Evolutionary conservation across 352 stramenopile genomes (phyloP).

Genomic region (Pythium phragmitis): DNA sequence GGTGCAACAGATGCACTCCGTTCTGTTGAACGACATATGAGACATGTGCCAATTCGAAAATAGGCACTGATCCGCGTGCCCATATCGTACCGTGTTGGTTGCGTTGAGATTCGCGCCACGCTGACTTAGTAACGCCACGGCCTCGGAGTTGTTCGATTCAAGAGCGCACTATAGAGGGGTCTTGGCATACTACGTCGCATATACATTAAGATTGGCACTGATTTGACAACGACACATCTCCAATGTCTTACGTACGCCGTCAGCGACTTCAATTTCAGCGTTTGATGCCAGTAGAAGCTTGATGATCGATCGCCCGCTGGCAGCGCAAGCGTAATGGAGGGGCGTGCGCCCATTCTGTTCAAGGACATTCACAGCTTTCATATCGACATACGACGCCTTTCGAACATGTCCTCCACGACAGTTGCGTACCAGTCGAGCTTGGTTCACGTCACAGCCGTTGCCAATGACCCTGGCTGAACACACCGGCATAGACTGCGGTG

Average conservation of each 20-base stretch:
- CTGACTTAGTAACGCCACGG: not conserved
- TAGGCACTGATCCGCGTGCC: no score
- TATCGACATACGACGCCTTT: no score
- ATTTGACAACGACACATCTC: no score
- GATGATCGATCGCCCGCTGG: not conserved
- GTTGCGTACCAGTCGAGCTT: not conserved
- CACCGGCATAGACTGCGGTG: not conserved
- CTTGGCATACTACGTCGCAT: not conserved
- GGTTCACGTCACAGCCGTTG: not conserved
- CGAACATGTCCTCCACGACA: no score
- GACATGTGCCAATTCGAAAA: no score
- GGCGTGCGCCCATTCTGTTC: not conserved
- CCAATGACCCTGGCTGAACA: not conserved
- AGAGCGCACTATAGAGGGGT: not conserved
- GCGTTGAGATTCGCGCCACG: conserved; percentile 1
- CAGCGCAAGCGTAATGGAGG: not conserved
- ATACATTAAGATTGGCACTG: no score
- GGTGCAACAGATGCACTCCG: not conserved
- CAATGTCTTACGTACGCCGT: not conserved
- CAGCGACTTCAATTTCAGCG: not conserved
- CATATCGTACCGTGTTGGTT: not conserved
- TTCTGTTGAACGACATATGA: no score
- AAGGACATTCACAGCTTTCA: no score
- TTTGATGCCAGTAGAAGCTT: not conserved
- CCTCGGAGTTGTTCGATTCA: not conserved